These are phyloP conservation scores for Gautieria morchelliformis DNA, from an alignment of 768 basidiomycete species.

Conservation along the genomic window DNA sequence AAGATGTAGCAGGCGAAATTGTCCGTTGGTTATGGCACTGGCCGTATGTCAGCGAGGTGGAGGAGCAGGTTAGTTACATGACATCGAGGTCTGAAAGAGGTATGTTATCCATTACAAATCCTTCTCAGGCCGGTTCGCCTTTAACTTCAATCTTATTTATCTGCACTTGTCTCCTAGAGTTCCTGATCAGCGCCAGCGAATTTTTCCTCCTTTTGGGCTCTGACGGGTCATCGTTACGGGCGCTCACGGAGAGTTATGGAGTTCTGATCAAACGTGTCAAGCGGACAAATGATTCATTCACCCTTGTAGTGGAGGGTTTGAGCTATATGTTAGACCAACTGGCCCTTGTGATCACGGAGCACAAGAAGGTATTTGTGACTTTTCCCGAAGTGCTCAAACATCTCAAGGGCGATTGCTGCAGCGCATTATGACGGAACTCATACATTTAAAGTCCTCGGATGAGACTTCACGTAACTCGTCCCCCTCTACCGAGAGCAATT, in stretches of 20 bases:
- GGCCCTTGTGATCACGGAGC: slow-evolving; percentile 1
- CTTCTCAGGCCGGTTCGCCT: neutral
- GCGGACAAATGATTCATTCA: neutral
- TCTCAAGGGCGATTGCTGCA: neutral
- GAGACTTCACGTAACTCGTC: neutral
- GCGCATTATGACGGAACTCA: slow-evolving; percentile 2
- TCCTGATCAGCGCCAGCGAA: slow-evolving; percentile 1
- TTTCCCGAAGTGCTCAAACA: neutral
- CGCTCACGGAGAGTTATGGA: neutral
- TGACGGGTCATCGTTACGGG: slow-evolving; percentile 4
- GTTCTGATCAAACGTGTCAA: slow-evolving; percentile 1
- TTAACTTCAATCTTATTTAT: neutral
- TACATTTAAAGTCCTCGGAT: neutral
- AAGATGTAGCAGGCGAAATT: slow-evolving; percentile 2
- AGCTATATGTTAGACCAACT: slow-evolving; percentile 4
- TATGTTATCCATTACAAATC: neutral
- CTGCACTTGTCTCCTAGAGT: neutral
- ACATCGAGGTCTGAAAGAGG: slow-evolving; percentile 5
- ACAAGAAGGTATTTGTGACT: slow-evolving; percentile 2
- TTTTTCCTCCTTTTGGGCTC: slow-evolving; percentile 5
- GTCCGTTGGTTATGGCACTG: slow-evolving; percentile 7
- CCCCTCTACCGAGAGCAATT: neutral
- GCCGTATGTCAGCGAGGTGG: slow-evolving; percentile 3
- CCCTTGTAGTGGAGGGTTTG: neutral
- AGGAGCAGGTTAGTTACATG: neutral